Percentiles rank a stretch among this genome's conserved stretches.
Conservation (phyloP, 2,329 filamentous ascomycete genomes). For the Alternaria ventricosa region DNA sequence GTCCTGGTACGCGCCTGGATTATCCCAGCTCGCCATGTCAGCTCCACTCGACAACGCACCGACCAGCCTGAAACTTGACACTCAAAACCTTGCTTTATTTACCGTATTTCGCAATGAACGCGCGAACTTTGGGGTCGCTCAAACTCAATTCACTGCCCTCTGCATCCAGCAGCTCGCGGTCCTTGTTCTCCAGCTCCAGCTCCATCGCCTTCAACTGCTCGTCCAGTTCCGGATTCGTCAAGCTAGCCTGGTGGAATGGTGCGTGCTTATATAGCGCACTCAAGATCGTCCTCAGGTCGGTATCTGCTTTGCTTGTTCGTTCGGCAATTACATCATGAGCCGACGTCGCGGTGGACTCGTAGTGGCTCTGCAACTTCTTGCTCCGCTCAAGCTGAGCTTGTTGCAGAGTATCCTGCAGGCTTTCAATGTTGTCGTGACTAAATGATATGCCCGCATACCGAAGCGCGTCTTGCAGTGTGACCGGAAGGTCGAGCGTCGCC, state of each 20-base stretch:
- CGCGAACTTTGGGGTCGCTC: constrained; percentile 37
- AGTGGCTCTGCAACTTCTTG: constrained; percentile 45
- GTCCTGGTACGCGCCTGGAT: not conserved
- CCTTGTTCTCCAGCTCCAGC: constrained; percentile 45
- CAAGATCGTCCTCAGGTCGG: constrained; percentile 46
- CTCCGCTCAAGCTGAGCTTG: constrained; percentile 40
- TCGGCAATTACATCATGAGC: constrained; percentile 45
- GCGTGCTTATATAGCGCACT: constrained; percentile 49
- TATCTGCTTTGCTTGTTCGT: constrained; percentile 46
- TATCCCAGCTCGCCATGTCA: constrained; percentile 1
- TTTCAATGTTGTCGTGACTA: constrained; percentile 35
- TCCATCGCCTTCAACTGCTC: constrained; percentile 46
- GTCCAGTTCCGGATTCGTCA: constrained; percentile 36
- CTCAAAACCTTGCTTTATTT: constrained; percentile 14
- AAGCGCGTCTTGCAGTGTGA: constrained; percentile 43
- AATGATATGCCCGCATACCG: constrained; percentile 41
- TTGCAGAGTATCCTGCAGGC: constrained; percentile 36
- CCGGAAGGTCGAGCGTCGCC: constrained; percentile 37
- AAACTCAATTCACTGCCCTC: constrained; percentile 42
- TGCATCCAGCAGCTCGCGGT: constrained; percentile 47
- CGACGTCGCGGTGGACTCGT: constrained; percentile 37
- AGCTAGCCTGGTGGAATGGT: constrained; percentile 35
- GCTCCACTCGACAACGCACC: constrained; percentile 11
- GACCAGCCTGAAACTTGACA: not conserved
- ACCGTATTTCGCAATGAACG: constrained; percentile 43